phyloP scores from a whole-genome alignment of 2,329 filamentous ascomycete genomes.

The Coniochaeta prunicola region DNA sequence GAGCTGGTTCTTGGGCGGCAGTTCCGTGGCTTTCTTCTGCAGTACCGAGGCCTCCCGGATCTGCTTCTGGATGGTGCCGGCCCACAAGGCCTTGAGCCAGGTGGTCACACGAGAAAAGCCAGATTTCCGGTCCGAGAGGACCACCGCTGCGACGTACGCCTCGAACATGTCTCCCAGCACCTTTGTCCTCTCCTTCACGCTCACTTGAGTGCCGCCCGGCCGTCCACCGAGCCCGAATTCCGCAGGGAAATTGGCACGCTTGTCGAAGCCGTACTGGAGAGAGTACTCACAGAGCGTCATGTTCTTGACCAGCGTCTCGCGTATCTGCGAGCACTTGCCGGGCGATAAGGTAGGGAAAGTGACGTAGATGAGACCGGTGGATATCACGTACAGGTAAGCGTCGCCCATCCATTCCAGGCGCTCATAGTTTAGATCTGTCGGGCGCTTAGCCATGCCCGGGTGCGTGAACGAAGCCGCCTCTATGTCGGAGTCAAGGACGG shows the following conservation, averaged over 20 bases:
- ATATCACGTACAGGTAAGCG: slow-evolving; percentile 57
- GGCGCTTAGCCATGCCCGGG: slow-evolving; percentile 33
- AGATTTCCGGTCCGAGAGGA: slow-evolving; percentile 56
- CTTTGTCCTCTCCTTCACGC: slow-evolving; percentile 55
- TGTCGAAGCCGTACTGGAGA: slow-evolving; percentile 61
- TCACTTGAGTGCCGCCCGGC: slow-evolving; percentile 29
- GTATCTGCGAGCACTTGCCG: slow-evolving; percentile 66
- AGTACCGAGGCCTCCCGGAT: slow-evolving; percentile 35
- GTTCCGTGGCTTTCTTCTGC: slow-evolving; percentile 11
- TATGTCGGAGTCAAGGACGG: slow-evolving; percentile 50
- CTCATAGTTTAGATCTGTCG: slow-evolving; percentile 58
- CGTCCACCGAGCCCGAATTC: slow-evolving; percentile 31
- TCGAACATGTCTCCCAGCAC: slow-evolving; percentile 84
- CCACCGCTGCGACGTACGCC: slow-evolving; percentile 75
- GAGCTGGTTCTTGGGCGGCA: slow-evolving; percentile 41
- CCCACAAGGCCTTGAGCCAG: slow-evolving; percentile 76
- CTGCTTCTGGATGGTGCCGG: slow-evolving; percentile 50
- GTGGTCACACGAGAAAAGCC: slow-evolving; percentile 55
- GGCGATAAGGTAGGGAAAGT: slow-evolving; percentile 59
- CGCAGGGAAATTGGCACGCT: slow-evolving; percentile 49
- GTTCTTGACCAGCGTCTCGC: slow-evolving; percentile 77
- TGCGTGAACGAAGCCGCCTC: slow-evolving; percentile 63
- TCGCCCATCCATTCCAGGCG: slow-evolving; percentile 85
- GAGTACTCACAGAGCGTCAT: slow-evolving; percentile 66
- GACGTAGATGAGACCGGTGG: slow-evolving; percentile 64